Conservation (phyloP, 495 filamentous ascomycete genomes). For the Penicillium simplicissimum region DNA sequence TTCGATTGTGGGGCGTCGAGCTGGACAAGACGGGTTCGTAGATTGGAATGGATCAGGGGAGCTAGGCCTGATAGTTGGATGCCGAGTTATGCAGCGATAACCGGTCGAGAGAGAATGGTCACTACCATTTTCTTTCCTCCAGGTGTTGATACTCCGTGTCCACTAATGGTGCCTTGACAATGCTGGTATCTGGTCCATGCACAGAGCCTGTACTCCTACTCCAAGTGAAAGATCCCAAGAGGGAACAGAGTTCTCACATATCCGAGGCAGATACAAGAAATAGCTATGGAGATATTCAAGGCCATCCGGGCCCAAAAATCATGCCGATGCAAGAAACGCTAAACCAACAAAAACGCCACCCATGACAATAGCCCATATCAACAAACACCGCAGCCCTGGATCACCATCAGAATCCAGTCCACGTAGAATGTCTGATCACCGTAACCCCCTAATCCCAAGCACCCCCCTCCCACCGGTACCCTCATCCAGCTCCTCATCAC, state of each 20-base stretch:
- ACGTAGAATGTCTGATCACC: too few relatives aligned
- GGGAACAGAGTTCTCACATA: neutral
- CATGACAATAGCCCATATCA: conserved; percentile 12
- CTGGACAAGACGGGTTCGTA: neutral
- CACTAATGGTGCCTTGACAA: too few relatives aligned
- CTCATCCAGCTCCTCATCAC: conserved; percentile 58
- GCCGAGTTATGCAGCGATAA: neutral
- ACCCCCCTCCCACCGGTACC: neutral
- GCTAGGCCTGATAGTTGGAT: neutral
- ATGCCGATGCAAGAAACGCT: neutral
- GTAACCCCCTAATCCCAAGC: neutral
- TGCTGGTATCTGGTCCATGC: too few relatives aligned
- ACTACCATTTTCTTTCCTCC: too few relatives aligned
- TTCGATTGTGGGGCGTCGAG: conserved; percentile 5
- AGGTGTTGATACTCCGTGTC: too few relatives aligned
- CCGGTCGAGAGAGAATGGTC: neutral
- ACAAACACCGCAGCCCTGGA: neutral
- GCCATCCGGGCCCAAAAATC: neutral
- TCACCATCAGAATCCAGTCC: neutral
- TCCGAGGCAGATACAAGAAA: neutral
- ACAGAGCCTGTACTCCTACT: too few relatives aligned
- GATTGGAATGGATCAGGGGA: neutral
- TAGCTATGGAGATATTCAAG: neutral
- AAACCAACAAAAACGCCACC: conserved; percentile 14
- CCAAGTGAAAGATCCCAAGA: neutral